Base-by-base conservation (phyloP, 306 rosid species). In the Vigna reflexopilosa region DNA sequence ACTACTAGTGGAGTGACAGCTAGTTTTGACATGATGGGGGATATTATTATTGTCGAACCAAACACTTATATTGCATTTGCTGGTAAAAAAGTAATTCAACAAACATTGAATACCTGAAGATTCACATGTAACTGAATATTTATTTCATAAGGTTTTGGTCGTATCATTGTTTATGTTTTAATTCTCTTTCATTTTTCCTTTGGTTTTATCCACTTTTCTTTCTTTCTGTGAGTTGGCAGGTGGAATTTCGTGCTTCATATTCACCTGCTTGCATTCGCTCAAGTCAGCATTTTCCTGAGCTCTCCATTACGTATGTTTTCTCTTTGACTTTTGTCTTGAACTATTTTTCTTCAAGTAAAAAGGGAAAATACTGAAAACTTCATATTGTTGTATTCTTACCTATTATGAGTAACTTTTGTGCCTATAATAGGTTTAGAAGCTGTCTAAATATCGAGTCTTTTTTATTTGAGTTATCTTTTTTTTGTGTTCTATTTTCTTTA, bases 261-360 rank as follows among this genome's bases (percentile, higher is more conserved):
- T 90, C 92, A 30, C 83, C 93, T 45, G 77, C 93, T 72, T 92
- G 96, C 85, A 80, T 86, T 75, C 92, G 95, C 58, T 70, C 92
- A 62, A 91, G 97, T 76, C 90, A 83, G 49, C 87, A 87, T 77
- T 89, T 92, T 86, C 88, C 97, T 13, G 97, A 92, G 79, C 97
- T 94, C 82, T 90, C 97, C 63, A 85, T 92, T 55, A 92, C 95
- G 97, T 94, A 85, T 50, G 93, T 49, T 78, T 26, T 62, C 75
- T 89, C 69, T 54, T 79, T 81, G 36, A 36, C 71, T 45, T 67
- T 74, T 48, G 38, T 49, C 61, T 67, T 67, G 65, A 56, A 65
- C 59, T 65, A 51, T 44, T 38, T n/a, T 7, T 10, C 30, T 51
- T 63, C 63, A n/a, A 75, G 48, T 36, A 59, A 58, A 58, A 73